These are phyloP conservation scores for Corynespora cassiicola DNA, from an alignment of 2,329 filamentous ascomycete genomes.

Conservation along the genomic window DNA sequence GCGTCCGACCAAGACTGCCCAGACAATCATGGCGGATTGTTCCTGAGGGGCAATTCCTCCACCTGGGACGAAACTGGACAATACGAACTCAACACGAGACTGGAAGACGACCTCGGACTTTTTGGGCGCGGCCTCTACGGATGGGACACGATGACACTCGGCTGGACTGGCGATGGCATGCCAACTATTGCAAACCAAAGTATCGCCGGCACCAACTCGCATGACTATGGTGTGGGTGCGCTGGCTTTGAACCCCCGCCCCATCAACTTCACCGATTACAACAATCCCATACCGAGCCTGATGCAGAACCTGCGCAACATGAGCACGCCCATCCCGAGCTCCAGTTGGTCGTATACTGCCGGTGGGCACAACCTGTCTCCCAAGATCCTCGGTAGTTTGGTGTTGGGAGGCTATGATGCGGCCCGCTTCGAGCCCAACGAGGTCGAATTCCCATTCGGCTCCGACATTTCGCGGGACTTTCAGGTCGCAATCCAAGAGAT, in stretches of 20 bases:
- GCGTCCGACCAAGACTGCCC: constrained; percentile 35
- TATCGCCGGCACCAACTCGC: constrained; percentile 42
- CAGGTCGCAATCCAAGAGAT: constrained; percentile 33
- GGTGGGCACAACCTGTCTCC: constrained; percentile 39
- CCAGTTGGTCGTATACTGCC: constrained; percentile 51
- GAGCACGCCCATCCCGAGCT: constrained; percentile 41
- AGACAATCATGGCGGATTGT: constrained; percentile 34
- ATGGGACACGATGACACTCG: constrained; percentile 40
- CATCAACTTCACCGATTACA: constrained; percentile 48
- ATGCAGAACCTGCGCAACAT: constrained; percentile 35
- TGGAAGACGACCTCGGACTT: constrained; percentile 36
- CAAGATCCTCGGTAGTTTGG: constrained; percentile 39
- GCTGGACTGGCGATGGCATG: constrained; percentile 28
- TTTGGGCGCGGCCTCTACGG: constrained; percentile 41
- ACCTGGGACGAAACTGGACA: constrained; percentile 41
- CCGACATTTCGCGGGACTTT: constrained; percentile 31
- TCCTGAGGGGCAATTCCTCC: constrained; percentile 36
- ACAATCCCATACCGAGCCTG: constrained; percentile 36
- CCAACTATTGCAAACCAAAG: constrained; percentile 40
- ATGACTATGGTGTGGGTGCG: constrained; percentile 46
- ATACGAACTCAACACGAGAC: constrained; percentile 35
- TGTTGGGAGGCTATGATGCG: constrained; percentile 48
- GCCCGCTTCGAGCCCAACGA: constrained; percentile 35
- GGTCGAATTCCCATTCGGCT: constrained; percentile 31
- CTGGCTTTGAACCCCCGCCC: constrained; percentile 46